These are phyloP conservation scores for Aspergillus olivimuriae DNA, from an alignment of 495 filamentous ascomycete genomes.

Conservation along the genomic window DNA sequence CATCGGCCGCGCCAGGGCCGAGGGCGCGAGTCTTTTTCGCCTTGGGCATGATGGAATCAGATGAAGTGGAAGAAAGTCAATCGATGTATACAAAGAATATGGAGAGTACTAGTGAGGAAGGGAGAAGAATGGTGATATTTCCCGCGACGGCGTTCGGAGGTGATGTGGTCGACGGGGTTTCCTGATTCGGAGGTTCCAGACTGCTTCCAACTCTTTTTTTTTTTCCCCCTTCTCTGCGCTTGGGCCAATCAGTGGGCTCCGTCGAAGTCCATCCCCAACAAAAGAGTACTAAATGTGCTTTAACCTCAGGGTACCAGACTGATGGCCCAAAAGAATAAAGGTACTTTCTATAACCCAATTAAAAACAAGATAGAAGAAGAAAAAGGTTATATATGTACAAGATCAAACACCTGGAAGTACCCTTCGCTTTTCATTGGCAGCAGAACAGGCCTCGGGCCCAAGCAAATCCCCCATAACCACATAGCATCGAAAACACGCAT, in stretches of 20 bases:
- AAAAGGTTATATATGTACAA: slow-evolving; percentile 16
- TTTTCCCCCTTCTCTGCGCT: no score
- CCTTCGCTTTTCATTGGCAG: no score
- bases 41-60: slow-evolving; percentile 11
- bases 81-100: background rate
- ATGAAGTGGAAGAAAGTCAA: background rate
- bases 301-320: no score
- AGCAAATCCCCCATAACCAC: background rate
- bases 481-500: background rate
- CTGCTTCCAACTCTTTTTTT: no score
- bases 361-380: slow-evolving; percentile 7
- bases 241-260: no score
- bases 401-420: slow-evolving; percentile 4
- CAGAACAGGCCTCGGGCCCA: no score
- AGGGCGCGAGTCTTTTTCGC: slow-evolving; percentile 10
- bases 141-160: no score
- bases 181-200: no score
- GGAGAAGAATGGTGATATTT: background rate
- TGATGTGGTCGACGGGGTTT: no score
- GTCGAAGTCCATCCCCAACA: no score
- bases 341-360: slow-evolving; percentile 16
- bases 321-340: no score
- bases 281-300: no score
- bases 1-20: slow-evolving; percentile 2
- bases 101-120: background rate